phyloP scores from a whole-genome alignment of 352 stramenopile genomes.

The Globisporangium abappressorium region DNA sequence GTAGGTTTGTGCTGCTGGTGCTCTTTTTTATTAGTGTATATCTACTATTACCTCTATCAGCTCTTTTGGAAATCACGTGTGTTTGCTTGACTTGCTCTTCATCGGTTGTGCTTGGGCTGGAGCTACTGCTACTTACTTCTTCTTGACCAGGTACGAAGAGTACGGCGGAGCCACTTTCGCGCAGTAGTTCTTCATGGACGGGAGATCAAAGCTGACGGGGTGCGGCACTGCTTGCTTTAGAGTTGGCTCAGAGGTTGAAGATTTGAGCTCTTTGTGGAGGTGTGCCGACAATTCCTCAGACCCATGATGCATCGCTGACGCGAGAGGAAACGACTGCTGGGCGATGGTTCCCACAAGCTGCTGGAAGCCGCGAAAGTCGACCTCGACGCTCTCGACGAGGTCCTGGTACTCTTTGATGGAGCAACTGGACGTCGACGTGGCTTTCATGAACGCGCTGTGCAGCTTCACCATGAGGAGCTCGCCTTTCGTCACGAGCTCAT shows the following conservation, averaged over 20 bases:
- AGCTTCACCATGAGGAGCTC: slow-evolving; percentile 39
- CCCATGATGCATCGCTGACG: slow-evolving; percentile 2
- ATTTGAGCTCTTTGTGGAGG: neutral
- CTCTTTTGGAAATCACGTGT: slow-evolving; percentile 3
- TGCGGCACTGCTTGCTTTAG: slow-evolving; percentile 8
- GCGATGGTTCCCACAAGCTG: slow-evolving; percentile 30
- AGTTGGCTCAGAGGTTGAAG: neutral
- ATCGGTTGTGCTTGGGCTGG: neutral
- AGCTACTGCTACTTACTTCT: slow-evolving; percentile 11
- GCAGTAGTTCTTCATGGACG: slow-evolving; percentile 73
- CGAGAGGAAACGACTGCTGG: slow-evolving; percentile 5
- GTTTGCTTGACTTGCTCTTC: neutral
- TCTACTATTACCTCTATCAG: slow-evolving; percentile 1
- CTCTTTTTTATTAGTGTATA: slow-evolving; percentile 8
- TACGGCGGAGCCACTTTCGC: slow-evolving; percentile 58
- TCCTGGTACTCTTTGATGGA: slow-evolving; percentile 45
- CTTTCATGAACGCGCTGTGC: slow-evolving; percentile 37
- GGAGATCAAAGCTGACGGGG: slow-evolving; percentile 39
- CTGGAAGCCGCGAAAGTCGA: slow-evolving; percentile 37
- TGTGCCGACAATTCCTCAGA: neutral
- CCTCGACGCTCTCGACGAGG: slow-evolving; percentile 40
- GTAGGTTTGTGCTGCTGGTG: slow-evolving; percentile 5
- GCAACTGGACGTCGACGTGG: slow-evolving; percentile 23
- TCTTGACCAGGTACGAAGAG: slow-evolving; percentile 40
- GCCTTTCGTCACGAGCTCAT: slow-evolving; percentile 39